Percentiles rank a stretch among this genome's conserved stretches.
Evolutionary conservation across 1,284 basidiomycete species (phyloP).

Genomic region (Moesziomyces parantarcticus): DNA sequence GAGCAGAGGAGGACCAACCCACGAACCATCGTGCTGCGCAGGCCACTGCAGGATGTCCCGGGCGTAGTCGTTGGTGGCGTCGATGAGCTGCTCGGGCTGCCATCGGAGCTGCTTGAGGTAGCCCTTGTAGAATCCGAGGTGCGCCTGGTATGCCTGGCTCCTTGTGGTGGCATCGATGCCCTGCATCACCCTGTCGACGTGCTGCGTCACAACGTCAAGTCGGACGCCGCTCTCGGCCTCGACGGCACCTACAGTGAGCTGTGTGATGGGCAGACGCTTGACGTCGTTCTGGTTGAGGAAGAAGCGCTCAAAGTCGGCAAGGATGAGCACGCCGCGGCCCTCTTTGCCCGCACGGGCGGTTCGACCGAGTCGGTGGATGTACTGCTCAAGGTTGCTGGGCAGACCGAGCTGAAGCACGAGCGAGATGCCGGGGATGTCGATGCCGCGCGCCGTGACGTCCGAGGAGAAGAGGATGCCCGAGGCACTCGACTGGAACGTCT

Average conservation of each 20-base stretch:
- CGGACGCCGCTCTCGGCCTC: conserved; percentile 17
- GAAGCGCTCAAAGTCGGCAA: conserved; percentile 73
- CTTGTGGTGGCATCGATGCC: conserved; percentile 40
- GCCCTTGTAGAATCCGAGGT: conserved; percentile 75
- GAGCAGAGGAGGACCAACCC: conserved; percentile 69
- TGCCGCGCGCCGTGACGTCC: conserved; percentile 88
- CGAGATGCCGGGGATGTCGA: conserved; percentile 70
- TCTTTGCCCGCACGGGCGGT: conserved; percentile 72
- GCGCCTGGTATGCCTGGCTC: conserved; percentile 72
- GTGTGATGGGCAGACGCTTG: conserved; percentile 67
- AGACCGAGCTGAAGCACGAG: conserved; percentile 74
- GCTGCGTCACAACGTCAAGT: conserved; percentile 1
- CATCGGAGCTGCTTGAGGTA: conserved; percentile 70
- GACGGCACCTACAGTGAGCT: conserved; percentile 19
- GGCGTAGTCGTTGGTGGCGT: conserved; percentile 70
- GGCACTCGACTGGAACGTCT: conserved; percentile 71
- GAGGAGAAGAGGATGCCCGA: conserved; percentile 82
- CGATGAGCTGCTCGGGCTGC: conserved; percentile 71
- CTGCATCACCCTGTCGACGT: conserved; percentile 60
- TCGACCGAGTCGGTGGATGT: conserved; percentile 70
- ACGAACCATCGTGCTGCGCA: conserved; percentile 57
- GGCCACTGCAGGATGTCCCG: conserved; percentile 34
- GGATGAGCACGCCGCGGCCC: conserved; percentile 74
- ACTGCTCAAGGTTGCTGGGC: conserved; percentile 54
- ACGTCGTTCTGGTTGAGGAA: conserved; percentile 73